Evolutionary conservation across 2,329 filamentous ascomycete genomes (phyloP), one percentile per base, ranked within the genome.

Genomic region (Trichoderma asperellum): DNA sequence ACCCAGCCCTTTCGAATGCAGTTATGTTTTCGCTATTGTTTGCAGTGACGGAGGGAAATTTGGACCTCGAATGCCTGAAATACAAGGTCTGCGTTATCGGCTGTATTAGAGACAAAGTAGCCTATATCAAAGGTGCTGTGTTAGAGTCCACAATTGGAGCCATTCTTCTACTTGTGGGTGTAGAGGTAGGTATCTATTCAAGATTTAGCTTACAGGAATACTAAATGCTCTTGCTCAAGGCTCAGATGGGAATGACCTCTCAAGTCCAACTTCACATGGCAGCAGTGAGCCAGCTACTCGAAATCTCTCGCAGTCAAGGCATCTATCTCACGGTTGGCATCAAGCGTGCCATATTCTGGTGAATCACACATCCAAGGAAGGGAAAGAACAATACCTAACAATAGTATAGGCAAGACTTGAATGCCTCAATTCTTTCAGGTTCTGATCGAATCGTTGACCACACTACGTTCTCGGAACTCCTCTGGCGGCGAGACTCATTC

Each of bases 321-420:
- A 5, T 60, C 24, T 60, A 60, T 4, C 58, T 60, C 24, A 60
- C 58, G 16, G 16, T 16, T 21, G 58, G 58, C 7, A 60, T 60
- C 12, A 60, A 60, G 58, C 58, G 58, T 47, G 58, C 58, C 47
- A 60, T 60, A 47, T 60, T 60, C 27, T 60, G 58, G 58, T 60
- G 18, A 60, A n/a, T 32, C 58, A 10, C 5, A 47, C 6, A 21
- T 14, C 21, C 32, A 47, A 21, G 16, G 10, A 60, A 32, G 24
- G 6, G 3, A 47, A 47, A 32, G 16, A 47, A 5, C 10, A 4
- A 32, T 60, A n/a, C 5, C 58, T 60, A 6, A 60, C 18, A 16
- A 32, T 1, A 16, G 2, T 32, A 47, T 47, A 60, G 58, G 58
- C 58, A 60, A 21, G 58, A 60, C 24, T 47, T 60, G 37, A 60